Evolutionary conservation across 306 rosid genomes (phyloP).

Genomic region (Glycine tomentella): DNA sequence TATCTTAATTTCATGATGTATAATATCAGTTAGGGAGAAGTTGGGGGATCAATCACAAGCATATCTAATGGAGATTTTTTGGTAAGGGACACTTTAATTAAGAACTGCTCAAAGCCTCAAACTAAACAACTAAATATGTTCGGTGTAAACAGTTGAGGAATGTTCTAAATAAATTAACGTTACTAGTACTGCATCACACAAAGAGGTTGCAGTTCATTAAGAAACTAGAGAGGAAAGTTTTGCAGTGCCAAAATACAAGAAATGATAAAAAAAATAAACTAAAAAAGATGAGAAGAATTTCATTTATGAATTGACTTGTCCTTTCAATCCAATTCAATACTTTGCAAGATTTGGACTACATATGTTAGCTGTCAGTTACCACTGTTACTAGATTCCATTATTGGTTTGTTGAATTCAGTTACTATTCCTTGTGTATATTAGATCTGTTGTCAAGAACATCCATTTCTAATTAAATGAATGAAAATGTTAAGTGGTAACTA

Average conservation of each 20-base stretch:
- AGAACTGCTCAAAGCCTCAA: no score
- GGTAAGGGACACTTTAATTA: no score
- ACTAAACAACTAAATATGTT: no score
- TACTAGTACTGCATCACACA: no score
- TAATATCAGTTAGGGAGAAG: not conserved
- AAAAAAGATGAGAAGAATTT: not conserved
- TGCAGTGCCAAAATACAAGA: no score
- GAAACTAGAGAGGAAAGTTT: no score
- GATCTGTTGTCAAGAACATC: not conserved
- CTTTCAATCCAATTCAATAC: constrained; percentile 18
- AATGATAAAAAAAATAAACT: no score
- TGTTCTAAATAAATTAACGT: no score
- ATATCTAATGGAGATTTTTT: no score
- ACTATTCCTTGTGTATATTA: not conserved
- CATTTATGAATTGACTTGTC: not conserved
- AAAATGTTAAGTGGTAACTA: not conserved
- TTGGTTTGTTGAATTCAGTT: not conserved
- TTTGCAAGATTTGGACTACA: not conserved
- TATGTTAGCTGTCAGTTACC: not conserved
- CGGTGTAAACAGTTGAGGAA: no score
- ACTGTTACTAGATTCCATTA: not conserved
- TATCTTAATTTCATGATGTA: not conserved
- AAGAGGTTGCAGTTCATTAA: no score
- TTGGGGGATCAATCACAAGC: no score
- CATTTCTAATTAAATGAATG: not conserved